These are phyloP conservation scores for Pontederia paniculata DNA, from an alignment of 176 grass and related monocot genomes.

Conservation along the genomic window DNA sequence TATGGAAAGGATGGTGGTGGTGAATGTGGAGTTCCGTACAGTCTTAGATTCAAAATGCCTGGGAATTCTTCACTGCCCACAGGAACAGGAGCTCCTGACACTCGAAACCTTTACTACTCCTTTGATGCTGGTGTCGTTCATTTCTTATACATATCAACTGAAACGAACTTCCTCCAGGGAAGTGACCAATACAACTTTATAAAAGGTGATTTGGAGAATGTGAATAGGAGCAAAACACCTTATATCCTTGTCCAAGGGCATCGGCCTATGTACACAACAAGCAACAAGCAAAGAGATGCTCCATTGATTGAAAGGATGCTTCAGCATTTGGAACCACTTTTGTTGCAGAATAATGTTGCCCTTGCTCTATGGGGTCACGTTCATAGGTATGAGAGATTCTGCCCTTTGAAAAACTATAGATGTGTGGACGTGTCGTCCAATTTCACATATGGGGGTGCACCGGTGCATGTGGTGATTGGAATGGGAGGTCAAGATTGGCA, in stretches of 20 bases:
- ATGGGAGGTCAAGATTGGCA: conserved; percentile 86
- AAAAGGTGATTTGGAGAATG: conserved; percentile 65
- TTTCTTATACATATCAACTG: conserved; percentile 88
- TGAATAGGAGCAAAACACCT: conserved; percentile 74
- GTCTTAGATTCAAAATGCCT: conserved; percentile 91
- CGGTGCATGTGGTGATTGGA: conserved; percentile 85
- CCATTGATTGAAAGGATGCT: conserved; percentile 50
- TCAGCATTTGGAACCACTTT: conserved; percentile 59
- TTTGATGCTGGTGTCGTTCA: conserved; percentile 80
- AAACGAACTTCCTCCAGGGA: conserved; percentile 68
- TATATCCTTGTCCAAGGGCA: conserved; percentile 87
- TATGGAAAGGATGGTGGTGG: conserved; percentile 83
- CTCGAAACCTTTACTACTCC: conserved; percentile 81
- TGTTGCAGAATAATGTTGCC: conserved; percentile 74
- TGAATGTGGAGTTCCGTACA: conserved; percentile 93
- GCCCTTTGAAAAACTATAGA: conserved; percentile 61
- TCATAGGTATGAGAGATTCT: conserved; percentile 93
- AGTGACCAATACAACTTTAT: conserved; percentile 79
- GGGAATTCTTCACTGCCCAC: conserved; percentile 68
- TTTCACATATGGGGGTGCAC: conserved; percentile 51
- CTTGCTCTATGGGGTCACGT: conserved; percentile 92
- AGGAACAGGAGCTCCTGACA: conserved; percentile 61
- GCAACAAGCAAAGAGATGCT: conserved; percentile 55
- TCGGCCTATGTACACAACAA: conserved; percentile 87
- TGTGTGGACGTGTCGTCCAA: conserved; percentile 58